phyloP scores from a whole-genome alignment of 2,329 filamentous ascomycete genomes.

The Pyrenochaeta sp. region DNA sequence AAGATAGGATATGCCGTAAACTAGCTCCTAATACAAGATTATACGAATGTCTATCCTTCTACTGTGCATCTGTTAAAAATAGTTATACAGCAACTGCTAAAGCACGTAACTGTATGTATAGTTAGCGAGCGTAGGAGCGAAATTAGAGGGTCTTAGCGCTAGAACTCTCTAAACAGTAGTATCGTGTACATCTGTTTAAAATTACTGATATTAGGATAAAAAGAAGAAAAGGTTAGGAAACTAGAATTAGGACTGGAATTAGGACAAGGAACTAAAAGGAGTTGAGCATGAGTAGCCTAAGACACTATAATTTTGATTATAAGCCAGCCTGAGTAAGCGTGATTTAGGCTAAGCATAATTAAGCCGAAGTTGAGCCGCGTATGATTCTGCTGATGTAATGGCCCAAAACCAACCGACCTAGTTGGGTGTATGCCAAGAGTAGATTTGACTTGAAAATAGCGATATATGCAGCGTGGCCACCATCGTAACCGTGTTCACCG shows the following conservation, averaged over 20 bases:
- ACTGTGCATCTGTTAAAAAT: slow-evolving; percentile 3
- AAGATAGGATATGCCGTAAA: slow-evolving; percentile 9
- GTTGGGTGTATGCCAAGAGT: not conserved
- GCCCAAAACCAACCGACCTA: not conserved
- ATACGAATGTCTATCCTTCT: slow-evolving; percentile 4
- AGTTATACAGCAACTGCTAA: slow-evolving; percentile 5
- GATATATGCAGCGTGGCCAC: not conserved
- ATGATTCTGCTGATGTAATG: not conserved
- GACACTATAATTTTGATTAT: slow-evolving; percentile 8
- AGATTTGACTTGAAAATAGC: slow-evolving; percentile 2
- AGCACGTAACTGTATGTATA: slow-evolving; percentile 6
- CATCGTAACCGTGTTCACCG: slow-evolving; percentile 2
- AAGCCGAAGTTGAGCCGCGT: slow-evolving; percentile 1
- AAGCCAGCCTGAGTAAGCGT: slow-evolving; percentile 6
- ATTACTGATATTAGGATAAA: slow-evolving; percentile 10
- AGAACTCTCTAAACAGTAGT: slow-evolving; percentile 4
- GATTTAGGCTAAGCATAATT: slow-evolving; percentile 2
- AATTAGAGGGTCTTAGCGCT: slow-evolving; percentile 4
- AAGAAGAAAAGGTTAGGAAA: slow-evolving; percentile 4
- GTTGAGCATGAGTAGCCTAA: slow-evolving; percentile 11
- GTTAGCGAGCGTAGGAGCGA: slow-evolving; percentile 7
- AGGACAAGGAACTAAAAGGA: slow-evolving; percentile 4
- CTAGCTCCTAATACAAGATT: slow-evolving; percentile 8
- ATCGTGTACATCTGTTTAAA: slow-evolving; percentile 6
- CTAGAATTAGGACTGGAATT: slow-evolving; percentile 10